These are phyloP conservation scores for Quercus berberidifolia DNA, from an alignment of 306 rosid species.

Conservation along the genomic window DNA sequence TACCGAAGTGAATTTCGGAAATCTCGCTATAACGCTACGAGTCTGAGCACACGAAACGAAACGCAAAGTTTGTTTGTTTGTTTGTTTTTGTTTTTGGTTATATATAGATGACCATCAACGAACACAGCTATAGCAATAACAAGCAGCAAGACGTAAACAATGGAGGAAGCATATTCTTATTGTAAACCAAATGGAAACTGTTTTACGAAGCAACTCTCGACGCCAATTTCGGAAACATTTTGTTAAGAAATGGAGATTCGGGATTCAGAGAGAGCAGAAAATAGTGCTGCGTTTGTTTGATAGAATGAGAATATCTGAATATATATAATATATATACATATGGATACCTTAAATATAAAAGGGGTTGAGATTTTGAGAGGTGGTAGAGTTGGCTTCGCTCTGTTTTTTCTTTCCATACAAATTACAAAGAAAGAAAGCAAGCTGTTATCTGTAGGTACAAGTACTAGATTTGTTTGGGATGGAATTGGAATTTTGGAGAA, in stretches of 20 bases:
- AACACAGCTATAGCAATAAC: slow-evolving; percentile 6
- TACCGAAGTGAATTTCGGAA: slow-evolving; percentile 10
- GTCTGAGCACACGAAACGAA: background rate
- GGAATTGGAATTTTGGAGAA: background rate
- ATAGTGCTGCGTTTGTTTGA: no score
- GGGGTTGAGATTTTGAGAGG: background rate
- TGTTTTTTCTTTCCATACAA: background rate
- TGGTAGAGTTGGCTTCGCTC: background rate
- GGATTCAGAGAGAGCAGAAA: background rate
- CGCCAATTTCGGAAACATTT: background rate
- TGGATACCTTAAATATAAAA: background rate
- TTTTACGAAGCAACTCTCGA: background rate
- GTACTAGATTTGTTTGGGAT: background rate
- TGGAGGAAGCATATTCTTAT: background rate
- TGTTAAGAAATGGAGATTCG: background rate
- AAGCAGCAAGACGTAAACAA: no score
- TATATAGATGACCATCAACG: slow-evolving; percentile 37
- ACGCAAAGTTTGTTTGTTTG: background rate
- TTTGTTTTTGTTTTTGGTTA: no score
- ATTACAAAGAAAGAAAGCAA: background rate
- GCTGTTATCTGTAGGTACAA: background rate
- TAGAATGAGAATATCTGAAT: no score
- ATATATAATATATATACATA: no score
- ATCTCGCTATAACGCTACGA: background rate
- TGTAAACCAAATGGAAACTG: background rate